Conservation (phyloP, 495 filamentous ascomycete genomes). For the Lasiosphaeris hirsuta region DNA sequence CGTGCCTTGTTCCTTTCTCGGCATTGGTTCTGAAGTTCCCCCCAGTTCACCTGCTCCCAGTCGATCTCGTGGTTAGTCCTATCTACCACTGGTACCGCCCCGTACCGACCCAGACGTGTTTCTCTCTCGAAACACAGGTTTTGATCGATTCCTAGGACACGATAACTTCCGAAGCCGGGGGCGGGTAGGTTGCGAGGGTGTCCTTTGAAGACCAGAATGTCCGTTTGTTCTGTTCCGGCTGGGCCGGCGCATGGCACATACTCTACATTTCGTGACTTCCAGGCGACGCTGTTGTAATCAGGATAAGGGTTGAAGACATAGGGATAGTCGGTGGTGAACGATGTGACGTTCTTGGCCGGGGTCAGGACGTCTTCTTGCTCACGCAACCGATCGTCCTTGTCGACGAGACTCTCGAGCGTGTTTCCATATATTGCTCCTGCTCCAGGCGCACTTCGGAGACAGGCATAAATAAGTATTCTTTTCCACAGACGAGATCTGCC, state of each 20-base stretch:
- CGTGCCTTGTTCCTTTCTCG: slow-evolving; percentile 58
- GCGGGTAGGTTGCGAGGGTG: slow-evolving; percentile 69
- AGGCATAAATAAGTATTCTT: not conserved
- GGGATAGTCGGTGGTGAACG: slow-evolving; percentile 30
- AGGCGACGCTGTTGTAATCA: slow-evolving; percentile 39
- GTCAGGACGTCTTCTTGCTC: slow-evolving; percentile 27
- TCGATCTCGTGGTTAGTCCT: slow-evolving; percentile 42
- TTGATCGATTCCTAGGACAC: slow-evolving; percentile 65
- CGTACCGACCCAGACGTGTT: slow-evolving; percentile 80
- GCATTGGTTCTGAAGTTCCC: slow-evolving; percentile 63
- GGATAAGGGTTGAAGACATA: slow-evolving; percentile 50
- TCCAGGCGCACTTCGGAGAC: slow-evolving; percentile 20
- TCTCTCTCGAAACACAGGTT: slow-evolving; percentile 91
- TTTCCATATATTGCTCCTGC: slow-evolving; percentile 45
- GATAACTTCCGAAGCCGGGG: slow-evolving; percentile 74
- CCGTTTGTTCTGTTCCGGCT: slow-evolving; percentile 25
- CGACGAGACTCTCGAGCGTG: slow-evolving; percentile 41
- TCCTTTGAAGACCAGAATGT: slow-evolving; percentile 53
- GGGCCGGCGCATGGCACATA: slow-evolving; percentile 40
- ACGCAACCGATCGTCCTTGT: slow-evolving; percentile 25
- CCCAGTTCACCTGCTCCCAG: slow-evolving; percentile 71
- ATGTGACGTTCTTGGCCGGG: slow-evolving; percentile 14
- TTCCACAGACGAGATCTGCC: slow-evolving; percentile 1
- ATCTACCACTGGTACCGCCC: slow-evolving; percentile 48
- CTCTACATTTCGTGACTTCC: slow-evolving; percentile 26